Evolutionary conservation across 2,329 filamentous ascomycete genomes (phyloP), one percentile per base, ranked within the genome.

Genomic region (Fusarium subglutinans): DNA sequence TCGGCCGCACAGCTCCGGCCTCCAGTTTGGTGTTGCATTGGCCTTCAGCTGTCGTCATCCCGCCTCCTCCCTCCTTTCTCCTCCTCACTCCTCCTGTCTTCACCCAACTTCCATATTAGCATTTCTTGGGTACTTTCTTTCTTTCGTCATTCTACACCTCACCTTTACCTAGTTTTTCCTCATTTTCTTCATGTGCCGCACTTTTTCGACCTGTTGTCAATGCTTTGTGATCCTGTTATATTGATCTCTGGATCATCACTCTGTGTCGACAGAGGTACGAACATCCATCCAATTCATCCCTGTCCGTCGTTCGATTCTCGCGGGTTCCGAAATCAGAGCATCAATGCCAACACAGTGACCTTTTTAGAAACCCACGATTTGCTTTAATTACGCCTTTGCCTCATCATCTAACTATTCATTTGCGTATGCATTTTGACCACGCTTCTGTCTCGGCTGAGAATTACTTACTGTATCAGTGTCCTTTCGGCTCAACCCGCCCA

Each of bases 241-340:
- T 53, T 51, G 30, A 51, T 54, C 44, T 40, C 48, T 53, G 40
- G 61, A 64, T 60, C 56, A 73, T 41, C 47, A 51, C 48, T 43
- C 43, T 51, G 56, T 47, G 28, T 66, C 41, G 37, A 58, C 43
- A 63, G 56, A 63, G 62, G 57, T 66, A 63, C 35, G 47, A 47
- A 59, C 47, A 73, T 63, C 68, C 75, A 47, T 22, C 26, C 45
- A 48, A 47, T 48, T 26, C 26, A 74, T 66, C 73, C 75, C 66
- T 76, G 75, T 60, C 40, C 56, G 63, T 78, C 76, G 65, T 78
- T 72, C 69, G 76, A 78, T 77, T 53, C 43, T 69, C 51, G 55
- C 64, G 56, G 48, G 55, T 35, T 63, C 68, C 40, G 44, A 63
- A 53, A 50, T 51, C 56, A 68, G 43, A 61, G 63, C 63, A 61